Evolutionary conservation across 345 rosid genomes (phyloP).

Genomic region (Cardiospermum halicacabum): DNA sequence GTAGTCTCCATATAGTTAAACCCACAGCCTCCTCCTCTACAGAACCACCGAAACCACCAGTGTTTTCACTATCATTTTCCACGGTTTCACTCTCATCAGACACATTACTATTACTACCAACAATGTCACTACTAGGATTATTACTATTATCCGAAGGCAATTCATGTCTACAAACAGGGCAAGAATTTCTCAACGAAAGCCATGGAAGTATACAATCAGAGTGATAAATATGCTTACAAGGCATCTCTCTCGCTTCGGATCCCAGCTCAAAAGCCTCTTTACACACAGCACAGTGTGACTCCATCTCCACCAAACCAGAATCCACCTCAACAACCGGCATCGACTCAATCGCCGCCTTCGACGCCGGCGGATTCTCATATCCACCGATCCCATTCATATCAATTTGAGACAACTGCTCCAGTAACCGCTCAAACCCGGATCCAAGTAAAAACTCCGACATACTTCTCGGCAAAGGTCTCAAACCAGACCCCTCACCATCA

Average conservation of each 20-base stretch:
- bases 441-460: constrained; percentile 87
- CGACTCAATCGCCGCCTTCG: constrained; percentile 80
- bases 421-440: constrained; percentile 74
- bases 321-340: constrained; percentile 60
- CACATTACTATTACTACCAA: neutral
- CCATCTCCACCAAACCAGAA: constrained; percentile 30
- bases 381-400: constrained; percentile 57
- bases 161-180: constrained; percentile 93
- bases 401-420: constrained; percentile 77
- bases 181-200: constrained; percentile 78
- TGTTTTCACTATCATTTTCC: neutral
- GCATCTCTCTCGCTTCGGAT: constrained; percentile 81
- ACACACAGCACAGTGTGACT: constrained; percentile 87
- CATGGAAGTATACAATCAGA: constrained; percentile 90
- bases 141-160: constrained; percentile 34
- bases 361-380: constrained; percentile 69
- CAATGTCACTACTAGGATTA: no score
- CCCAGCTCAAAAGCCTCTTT: constrained; percentile 71
- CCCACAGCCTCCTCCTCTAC: constrained; percentile 60
- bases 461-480: constrained; percentile 70
- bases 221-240: constrained; percentile 89
- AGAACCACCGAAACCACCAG: neutral
- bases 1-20: constrained; percentile 88
- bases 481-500: constrained; percentile 76
- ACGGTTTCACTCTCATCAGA: neutral